Evolutionary conservation across 164 flowering plant genomes (phyloP).

Genomic region (Macadamia integrifolia): DNA sequence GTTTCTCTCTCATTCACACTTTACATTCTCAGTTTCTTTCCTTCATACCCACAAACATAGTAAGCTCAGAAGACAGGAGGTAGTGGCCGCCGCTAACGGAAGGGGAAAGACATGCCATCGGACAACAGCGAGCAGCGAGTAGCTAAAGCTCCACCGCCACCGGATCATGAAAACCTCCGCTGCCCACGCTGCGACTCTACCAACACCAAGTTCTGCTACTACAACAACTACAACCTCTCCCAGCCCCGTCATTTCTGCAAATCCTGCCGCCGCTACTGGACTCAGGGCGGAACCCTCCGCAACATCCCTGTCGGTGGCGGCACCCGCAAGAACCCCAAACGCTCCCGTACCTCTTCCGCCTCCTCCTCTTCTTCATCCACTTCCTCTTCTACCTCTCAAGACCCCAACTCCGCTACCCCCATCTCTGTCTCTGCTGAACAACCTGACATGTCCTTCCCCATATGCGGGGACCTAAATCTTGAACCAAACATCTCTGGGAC

Average conservation of each 20-base stretch:
- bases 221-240: slow-evolving; percentile 66
- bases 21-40: neutral
- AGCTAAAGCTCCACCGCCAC: slow-evolving; percentile 10
- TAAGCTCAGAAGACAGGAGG: too few species aligned
- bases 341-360: slow-evolving; percentile 26
- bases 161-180: slow-evolving; percentile 31
- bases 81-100: too few species aligned
- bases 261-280: slow-evolving; percentile 66
- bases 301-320: slow-evolving; percentile 70
- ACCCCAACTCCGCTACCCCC: slow-evolving; percentile 16
- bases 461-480: slow-evolving; percentile 13
- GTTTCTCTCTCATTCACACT: neutral
- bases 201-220: slow-evolving; percentile 72
- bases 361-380: neutral
- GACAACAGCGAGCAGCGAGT: slow-evolving; percentile 18
- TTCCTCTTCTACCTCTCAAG: neutral
- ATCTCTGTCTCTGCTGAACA: slow-evolving; percentile 11
- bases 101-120: slow-evolving; percentile 18
- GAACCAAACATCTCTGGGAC: slow-evolving; percentile 23
- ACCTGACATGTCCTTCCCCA: slow-evolving; percentile 13
- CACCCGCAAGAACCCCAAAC: slow-evolving; percentile 41
- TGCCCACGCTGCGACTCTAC: slow-evolving; percentile 65
- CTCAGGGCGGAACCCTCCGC: slow-evolving; percentile 62
- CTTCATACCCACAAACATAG: neutral
- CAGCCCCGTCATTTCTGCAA: slow-evolving; percentile 75